Evolutionary conservation across 768 basidiomycete species (phyloP), one percentile per base, ranked within the genome.

Genomic region (Tylopilus intermedius): DNA sequence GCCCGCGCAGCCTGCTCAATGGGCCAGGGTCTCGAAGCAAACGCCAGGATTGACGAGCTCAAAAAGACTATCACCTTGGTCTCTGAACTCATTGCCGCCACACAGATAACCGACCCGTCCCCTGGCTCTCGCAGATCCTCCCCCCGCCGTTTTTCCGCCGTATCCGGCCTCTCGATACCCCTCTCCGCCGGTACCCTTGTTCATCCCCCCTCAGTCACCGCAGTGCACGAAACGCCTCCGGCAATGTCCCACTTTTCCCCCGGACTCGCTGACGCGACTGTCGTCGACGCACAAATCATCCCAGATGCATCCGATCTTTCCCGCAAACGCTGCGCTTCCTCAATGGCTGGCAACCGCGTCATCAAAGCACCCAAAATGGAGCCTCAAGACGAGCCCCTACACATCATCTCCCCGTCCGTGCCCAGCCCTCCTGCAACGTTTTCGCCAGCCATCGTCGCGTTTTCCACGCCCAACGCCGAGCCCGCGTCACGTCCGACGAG

Each of bases 31-130:
- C 55, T 71, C 8, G 76, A 78, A 58, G 78, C 79, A 6, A 72
- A 73, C 38, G 73, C 65, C 27, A 79, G 77, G 59, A 76, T 84
- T 50, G 79, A 77, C 60, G 75, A 82, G 53, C 74, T 84, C 59
- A 80, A 72, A 62, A 74, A 76, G 62, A 77, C 79, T 33, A 78
- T 84, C 48, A 67, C 71, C 5, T 66, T 78, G 50, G 80, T 81
- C 26, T 73, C 80, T 7, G 77, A 80, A 45, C 76, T 82, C 69
- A 76, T 84, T 60, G 70, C 76, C 9, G 72, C 66, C 50, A 76
- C 70, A 8, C 67, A 68, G 62, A 71, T 72, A 63, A 40, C 63
- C 14, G 72, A 73, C 55, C 47, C 70, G 0, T 63, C 60, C 15
- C 53, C 66, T 4, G 30, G 72, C 57, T 70, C 76, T 3, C 67